These are phyloP conservation scores for Saturnispora dispora DNA, from an alignment of 805 yeast species.

Conservation along the genomic window DNA sequence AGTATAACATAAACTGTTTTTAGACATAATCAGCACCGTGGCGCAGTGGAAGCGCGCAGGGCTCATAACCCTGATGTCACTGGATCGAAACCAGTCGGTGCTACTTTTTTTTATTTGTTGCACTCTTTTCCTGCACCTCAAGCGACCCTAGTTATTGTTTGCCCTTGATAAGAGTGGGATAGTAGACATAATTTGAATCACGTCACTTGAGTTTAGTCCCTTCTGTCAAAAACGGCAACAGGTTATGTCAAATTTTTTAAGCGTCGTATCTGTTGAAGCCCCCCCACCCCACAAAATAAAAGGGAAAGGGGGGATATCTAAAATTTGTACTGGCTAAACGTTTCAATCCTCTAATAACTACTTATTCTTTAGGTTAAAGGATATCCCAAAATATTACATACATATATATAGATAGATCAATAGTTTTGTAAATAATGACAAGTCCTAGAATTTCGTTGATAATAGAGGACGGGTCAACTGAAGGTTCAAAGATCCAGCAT, in stretches of 20 bases:
- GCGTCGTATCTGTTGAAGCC: not conserved
- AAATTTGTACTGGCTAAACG: not conserved
- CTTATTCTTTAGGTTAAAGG: too few species aligned
- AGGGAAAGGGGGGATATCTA: not conserved
- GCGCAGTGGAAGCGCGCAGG: constrained; percentile 42
- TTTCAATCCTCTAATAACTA: too few species aligned
- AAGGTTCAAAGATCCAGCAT: not conserved
- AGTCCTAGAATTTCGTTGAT: constrained; percentile 2
- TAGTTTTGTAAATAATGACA: not conserved
- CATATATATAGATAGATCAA: not conserved
- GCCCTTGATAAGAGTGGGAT: not conserved
- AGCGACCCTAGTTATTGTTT: not conserved
- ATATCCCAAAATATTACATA: not conserved
- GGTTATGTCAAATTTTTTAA: not conserved
- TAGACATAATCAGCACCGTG: constrained; percentile 14
- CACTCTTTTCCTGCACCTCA: not conserved
- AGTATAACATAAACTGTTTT: not conserved
- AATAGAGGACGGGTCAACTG: not conserved
- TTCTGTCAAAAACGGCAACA: not conserved
- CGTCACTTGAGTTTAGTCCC: not conserved
- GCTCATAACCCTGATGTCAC: constrained; percentile 98
- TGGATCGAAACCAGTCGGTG: constrained; percentile 69
- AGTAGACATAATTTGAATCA: not conserved
- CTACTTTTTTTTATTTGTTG: constrained; percentile 8
- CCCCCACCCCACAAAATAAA: not conserved